Base-by-base conservation (phyloP, 441 rosid species). In the Jatropha multifida region DNA sequence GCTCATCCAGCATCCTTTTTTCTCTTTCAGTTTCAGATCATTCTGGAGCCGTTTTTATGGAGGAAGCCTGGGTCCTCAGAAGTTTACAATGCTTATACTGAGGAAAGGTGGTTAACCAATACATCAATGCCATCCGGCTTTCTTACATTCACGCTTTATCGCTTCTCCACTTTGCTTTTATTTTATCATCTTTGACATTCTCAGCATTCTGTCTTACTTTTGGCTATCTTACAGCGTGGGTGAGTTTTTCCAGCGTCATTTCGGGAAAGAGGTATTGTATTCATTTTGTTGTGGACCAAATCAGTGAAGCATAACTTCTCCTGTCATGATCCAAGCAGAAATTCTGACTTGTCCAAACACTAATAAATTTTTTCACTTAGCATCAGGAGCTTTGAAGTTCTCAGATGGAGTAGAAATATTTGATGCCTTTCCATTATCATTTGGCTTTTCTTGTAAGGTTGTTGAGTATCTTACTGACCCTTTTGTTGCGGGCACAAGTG, bases 381-480 rank as follows among this genome's bases (percentile, higher is more conserved):
- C 15, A 17, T 9, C 38, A 38, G 11, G 27, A 63, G 9, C 3
- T 73, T 14, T 63, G 41, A 37, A 12, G 48, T 23, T 64, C 38
- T 74, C 37, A 7, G 63, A 32, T 63, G 12, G 52, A 63, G 52
- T 40, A 18, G 23, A 74, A 12, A n/a, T 59, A 12, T 74, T 65
- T 68, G 69, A 69, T 3, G 23, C 32, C 52, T 42, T 63, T 62
- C 54, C 52, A 58, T 77, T 44, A 71, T 78, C 48, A 71, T 68
- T 66, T 46, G 68, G 68, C 69, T 54, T 73, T 74, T 64, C 76
- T 69, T 80, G 32, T 42, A 74, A 95, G 99, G 96, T 95, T 81
- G 99, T 95, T 82, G 97, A 95, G 85, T 95, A 92, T 86, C 92
- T 95, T 63, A 84, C 93, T 42, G 95, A 95, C 79, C 99, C 99